Evolutionary conservation across 352 stramenopile species (phyloP), one percentile per base, ranked within the genome.

Genomic region (Sclerospora graminicola): DNA sequence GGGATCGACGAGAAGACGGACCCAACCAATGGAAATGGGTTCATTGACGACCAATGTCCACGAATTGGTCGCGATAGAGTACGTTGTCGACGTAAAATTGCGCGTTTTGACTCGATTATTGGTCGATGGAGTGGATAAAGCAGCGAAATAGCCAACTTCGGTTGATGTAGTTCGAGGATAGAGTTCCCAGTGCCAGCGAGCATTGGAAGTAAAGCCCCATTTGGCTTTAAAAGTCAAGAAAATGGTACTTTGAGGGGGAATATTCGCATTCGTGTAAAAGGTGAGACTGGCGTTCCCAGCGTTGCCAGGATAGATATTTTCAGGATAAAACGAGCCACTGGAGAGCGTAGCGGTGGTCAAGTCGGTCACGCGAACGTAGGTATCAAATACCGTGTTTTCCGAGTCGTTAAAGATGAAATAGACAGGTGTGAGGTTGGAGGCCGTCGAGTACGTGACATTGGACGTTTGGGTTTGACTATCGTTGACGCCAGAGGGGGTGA

Each of bases 221-320:
- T 73, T 78, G 16, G 56, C 52, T 11, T 48, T 57, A 29, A 89
- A 89, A n/a, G 39, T 68, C 39, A 88, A 42, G 14, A 66, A 59
- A 35, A 91, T 65, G 7, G 52, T 63, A 15, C 74, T 82, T 8
- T 41, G 57, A 11, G 52, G 55, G 0, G 71, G 67, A 13, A 89
- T 69, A 14, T 63, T 64, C 8, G 76, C 73, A 31, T 74, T 66
- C 9, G 76, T 82, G 55, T 76, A 89, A 57, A 91, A 91, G 13
- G 66, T 72, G 10, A 91, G 60, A 23, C 55, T 85, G 5, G 76
- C 79, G 36, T 84, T 89, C 14, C 79, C 79, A 8, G 71, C 65
- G 48, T 89, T 91, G 15, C 79, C 79, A 4, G 79, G 79, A 39
- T 88, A 91, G 32, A 89, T 86, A 35, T 89, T 91, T 41, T 91